Base-by-base conservation (phyloP, 2,329 filamentous ascomycete genomes). In the Fusarium transvaalense region DNA sequence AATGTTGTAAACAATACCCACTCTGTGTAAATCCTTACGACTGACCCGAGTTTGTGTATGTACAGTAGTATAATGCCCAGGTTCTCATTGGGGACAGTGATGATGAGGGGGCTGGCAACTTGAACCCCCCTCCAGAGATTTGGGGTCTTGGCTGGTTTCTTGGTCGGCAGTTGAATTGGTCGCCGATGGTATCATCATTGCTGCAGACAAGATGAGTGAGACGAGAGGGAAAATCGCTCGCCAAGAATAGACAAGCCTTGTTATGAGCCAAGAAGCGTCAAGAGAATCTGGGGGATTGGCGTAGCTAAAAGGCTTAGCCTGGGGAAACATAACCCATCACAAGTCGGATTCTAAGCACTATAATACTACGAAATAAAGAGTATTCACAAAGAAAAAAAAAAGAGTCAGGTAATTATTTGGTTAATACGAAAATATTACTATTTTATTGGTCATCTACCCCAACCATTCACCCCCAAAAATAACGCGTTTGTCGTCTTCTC, bases 81-180 rank as follows among this genome's bases (percentile, higher is more conserved):
- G 19, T n/a, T n/a, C 13, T 46, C 27, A 23, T 41, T 55, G 21
- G 56, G 12, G 27, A 23, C 17, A n/a, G 34, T 9, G 25, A 14
- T 5, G 29, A 31, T 37, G 52, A 57, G 56, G 56, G 27, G 34
- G 27, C 17, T 45, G 42, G 29, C 15, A 41, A 32, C 51, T 25
- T 57, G 38, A 17, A 27, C 23, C 51, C n/a, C n/a, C n/a, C n/a
- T n/a, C n/a, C n/a, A 54, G 31, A 35, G 10, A 39, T 38, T 51
- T 51, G 47, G 47, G 10, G 8, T 55, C 59, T 62, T 62, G 59
- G 46, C 46, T 46, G 4, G 13, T 51, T 38, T 27, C 19, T 46
- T 25, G 17, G 12, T 61, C 59, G 56, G 59, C 39, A 62, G 23
- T 61, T 62, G 23, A 62, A 35, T 23, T 62, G 46, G 56, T 29